Conservation (phyloP, 176 grass and related monocot genomes). For the Lolium perenne region DNA sequence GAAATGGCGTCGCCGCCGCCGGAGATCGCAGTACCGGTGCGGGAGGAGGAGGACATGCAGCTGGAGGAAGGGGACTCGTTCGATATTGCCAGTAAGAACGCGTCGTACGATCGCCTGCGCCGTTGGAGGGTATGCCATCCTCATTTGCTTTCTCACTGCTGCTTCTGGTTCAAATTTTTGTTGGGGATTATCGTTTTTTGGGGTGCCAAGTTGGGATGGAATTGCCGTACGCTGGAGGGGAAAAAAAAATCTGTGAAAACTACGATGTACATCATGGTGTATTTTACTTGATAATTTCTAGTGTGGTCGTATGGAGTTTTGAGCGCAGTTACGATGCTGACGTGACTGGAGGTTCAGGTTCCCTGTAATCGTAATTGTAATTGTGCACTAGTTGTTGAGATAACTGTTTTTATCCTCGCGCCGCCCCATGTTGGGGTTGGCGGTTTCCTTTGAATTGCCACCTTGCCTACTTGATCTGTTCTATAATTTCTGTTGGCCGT, state of each 20-base stretch:
- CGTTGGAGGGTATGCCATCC: constrained; percentile 60
- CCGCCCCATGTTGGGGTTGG: neutral
- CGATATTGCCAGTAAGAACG: constrained; percentile 68
- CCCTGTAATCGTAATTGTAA: neutral
- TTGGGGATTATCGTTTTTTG: neutral
- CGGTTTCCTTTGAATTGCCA: neutral
- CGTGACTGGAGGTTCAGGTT: neutral
- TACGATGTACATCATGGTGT: neutral
- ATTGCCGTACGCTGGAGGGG: neutral
- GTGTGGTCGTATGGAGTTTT: neutral
- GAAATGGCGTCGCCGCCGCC: constrained; percentile 35
- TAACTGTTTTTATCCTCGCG: no score
- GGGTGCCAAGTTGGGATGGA: neutral
- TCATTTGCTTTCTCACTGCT: neutral
- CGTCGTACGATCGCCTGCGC: constrained; percentile 47
- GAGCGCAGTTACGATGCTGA: neutral
- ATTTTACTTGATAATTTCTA: neutral
- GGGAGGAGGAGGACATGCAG: neutral
- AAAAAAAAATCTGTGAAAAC: neutral
- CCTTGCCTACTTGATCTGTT: no score
- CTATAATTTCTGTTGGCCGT: no score
- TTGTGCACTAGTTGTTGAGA: no score
- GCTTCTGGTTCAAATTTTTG: neutral
- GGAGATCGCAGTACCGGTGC: neutral
- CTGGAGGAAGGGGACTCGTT: constrained; percentile 39